Percentiles rank a stretch among this genome's conserved stretches.
Conservation (phyloP, 2,329 filamentous ascomycete genomes). For the Curvularia verruculosa region DNA sequence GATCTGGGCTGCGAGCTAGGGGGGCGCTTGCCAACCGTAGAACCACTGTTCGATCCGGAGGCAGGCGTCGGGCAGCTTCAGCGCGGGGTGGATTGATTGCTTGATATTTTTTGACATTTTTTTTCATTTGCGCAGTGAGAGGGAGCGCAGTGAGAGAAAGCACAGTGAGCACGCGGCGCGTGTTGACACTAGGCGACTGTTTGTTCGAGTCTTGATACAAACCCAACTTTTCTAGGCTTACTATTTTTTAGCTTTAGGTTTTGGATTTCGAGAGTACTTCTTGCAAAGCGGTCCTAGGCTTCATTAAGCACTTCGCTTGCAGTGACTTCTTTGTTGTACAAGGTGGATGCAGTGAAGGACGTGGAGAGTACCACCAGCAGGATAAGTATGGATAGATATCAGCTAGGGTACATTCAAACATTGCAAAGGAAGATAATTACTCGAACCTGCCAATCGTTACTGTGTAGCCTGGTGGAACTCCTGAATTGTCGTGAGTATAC, state of each 20-base stretch:
- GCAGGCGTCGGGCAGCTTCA: no score
- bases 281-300: slow-evolving; percentile 25
- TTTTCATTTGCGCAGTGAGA: no score
- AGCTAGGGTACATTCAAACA: not conserved
- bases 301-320: slow-evolving; percentile 24
- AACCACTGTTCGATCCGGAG: no score
- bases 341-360: not conserved
- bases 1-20: no score
- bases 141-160: no score
- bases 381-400: not conserved
- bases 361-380: not conserved
- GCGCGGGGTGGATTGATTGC: slow-evolving; percentile 16
- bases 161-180: no score
- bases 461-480: no score
- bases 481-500: not conserved
- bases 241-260: no score
- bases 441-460: no score
- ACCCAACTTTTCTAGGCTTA: slow-evolving; percentile 29
- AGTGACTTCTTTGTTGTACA: slow-evolving; percentile 16
- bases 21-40: no score
- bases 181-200: no score
- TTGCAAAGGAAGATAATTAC: not conserved
- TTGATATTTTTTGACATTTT: slow-evolving; percentile 31
- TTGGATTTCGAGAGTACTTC: not conserved
- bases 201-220: slow-evolving; percentile 39